phyloP scores from a whole-genome alignment of 2,329 filamentous ascomycete genomes.

The Pseudocercospora musae region DNA sequence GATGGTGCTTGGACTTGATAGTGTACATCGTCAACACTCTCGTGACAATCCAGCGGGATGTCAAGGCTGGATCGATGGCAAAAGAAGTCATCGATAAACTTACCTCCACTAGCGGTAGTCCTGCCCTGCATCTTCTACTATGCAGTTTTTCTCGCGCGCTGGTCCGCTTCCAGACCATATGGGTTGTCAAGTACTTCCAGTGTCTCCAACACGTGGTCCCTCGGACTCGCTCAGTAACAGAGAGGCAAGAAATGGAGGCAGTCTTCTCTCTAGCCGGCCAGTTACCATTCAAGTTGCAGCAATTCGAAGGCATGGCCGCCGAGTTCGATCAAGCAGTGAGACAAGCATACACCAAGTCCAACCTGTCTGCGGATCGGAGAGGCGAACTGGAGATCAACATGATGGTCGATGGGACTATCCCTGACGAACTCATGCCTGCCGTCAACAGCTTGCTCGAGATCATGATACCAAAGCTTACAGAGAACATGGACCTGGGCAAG shows the following conservation, averaged over 20 bases:
- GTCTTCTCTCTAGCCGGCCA: conserved; percentile 52
- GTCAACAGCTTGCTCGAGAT: conserved; percentile 49
- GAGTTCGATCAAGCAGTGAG: conserved; percentile 66
- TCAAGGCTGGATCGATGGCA: conserved; percentile 2
- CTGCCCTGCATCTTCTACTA: conserved; percentile 55
- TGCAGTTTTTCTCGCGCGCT: conserved; percentile 72
- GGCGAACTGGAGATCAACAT: conserved; percentile 52
- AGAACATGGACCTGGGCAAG: conserved; percentile 60
- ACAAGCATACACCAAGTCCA: conserved; percentile 51
- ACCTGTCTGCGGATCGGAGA: conserved; percentile 45
- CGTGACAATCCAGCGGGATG: conserved; percentile 38
- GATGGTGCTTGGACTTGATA: conserved; percentile 70
- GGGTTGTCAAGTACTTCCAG: conserved; percentile 44
- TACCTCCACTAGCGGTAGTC: conserved; percentile 21
- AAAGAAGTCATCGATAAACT: conserved; percentile 24
- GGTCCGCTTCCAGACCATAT: conserved; percentile 64
- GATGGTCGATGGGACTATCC: conserved; percentile 51
- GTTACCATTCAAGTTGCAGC: conserved; percentile 45
- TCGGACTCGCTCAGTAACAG: conserved; percentile 51
- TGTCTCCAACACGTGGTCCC: conserved; percentile 18
- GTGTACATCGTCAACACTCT: conserved; percentile 56
- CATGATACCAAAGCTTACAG: conserved; percentile 55
- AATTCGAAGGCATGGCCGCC: conserved; percentile 48
- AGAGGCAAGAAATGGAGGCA: conserved; percentile 48
- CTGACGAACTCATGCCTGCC: conserved; percentile 49